Percentiles rank a stretch among this genome's conserved stretches.
Conservation (phyloP, 1,139 yeast species). For the Protomyces pachydermus region DNA sequence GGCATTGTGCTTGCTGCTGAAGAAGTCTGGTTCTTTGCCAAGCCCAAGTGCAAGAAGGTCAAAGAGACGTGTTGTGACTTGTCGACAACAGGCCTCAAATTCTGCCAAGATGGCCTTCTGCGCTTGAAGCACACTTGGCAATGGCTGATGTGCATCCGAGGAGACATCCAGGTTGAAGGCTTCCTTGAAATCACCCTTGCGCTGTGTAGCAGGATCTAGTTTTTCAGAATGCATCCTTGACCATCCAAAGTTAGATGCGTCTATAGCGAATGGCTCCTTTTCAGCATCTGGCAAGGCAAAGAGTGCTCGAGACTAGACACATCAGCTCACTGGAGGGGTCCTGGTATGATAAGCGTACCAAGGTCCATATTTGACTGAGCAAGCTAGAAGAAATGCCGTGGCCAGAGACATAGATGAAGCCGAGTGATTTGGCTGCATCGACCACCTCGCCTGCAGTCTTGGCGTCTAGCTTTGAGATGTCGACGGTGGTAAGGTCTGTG, state of each 20-base stretch:
- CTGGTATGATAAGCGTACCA: not conserved
- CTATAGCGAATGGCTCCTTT: constrained; percentile 56
- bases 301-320: constrained; percentile 8
- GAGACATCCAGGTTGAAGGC: constrained; percentile 35
- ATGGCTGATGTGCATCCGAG: constrained; percentile 41
- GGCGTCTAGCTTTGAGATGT: constrained; percentile 48
- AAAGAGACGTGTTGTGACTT: constrained; percentile 36
- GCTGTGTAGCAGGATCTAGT: constrained; percentile 42
- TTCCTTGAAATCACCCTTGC: constrained; percentile 62
- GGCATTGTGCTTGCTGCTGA: constrained; percentile 64
- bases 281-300: not conserved
- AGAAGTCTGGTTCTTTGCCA: constrained; percentile 44
- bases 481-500: constrained; percentile 39
- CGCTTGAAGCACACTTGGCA: constrained; percentile 39
- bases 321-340: not conserved
- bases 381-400: constrained; percentile 58
- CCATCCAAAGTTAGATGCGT: constrained; percentile 60
- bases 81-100: constrained; percentile 45
- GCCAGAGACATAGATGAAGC: constrained; percentile 69
- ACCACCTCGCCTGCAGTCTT: constrained; percentile 51
- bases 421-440: constrained; percentile 62
- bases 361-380: constrained; percentile 46
- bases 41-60: constrained; percentile 36
- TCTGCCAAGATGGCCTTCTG: constrained; percentile 35
- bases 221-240: constrained; percentile 45